Percentiles rank a stretch among this genome's conserved stretches.
These are phyloP conservation scores for Boletus bicolor DNA, from an alignment of 768 basidiomycete species.

Conservation along the genomic window DNA sequence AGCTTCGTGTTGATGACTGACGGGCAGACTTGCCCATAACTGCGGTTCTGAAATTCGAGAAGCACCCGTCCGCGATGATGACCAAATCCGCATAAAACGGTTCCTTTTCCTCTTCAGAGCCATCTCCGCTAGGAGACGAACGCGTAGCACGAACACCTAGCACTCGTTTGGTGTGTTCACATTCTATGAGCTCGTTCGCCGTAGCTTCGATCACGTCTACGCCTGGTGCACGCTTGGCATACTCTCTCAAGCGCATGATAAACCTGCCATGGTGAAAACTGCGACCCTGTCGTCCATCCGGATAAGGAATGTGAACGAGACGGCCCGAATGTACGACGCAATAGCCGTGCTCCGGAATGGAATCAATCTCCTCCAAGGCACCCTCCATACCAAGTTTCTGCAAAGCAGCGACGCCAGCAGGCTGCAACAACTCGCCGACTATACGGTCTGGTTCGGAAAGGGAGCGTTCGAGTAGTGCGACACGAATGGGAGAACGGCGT, in stretches of 20 bases:
- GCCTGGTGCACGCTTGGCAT: constrained; percentile 54
- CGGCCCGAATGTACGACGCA: constrained; percentile 62
- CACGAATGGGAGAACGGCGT: constrained; percentile 57
- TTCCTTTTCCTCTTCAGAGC: constrained; percentile 42
- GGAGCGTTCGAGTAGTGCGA: constrained; percentile 88
- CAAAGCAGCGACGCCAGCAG: constrained; percentile 80
- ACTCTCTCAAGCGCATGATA: constrained; percentile 71
- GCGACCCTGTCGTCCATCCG: constrained; percentile 64
- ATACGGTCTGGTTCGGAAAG: constrained; percentile 93
- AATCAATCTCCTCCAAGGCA: constrained; percentile 84
- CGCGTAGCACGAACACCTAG: constrained; percentile 65
- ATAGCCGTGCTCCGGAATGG: constrained; percentile 81
- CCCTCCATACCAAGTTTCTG: constrained; percentile 70
- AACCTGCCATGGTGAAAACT: constrained; percentile 95
- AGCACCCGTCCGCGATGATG: constrained; percentile 91
- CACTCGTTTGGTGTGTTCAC: constrained; percentile 46
- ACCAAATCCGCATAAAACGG: constrained; percentile 73
- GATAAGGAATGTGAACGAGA: constrained; percentile 88
- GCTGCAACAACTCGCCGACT: constrained; percentile 95
- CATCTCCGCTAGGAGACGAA: constrained; percentile 30
- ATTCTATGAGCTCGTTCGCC: constrained; percentile 71
- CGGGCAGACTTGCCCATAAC: constrained; percentile 53
- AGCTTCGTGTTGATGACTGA: constrained; percentile 59
- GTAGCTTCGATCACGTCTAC: constrained; percentile 87
- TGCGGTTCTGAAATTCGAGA: constrained; percentile 80